Conservation (phyloP, 495 filamentous ascomycete species). For the Glonium stellatum region DNA sequence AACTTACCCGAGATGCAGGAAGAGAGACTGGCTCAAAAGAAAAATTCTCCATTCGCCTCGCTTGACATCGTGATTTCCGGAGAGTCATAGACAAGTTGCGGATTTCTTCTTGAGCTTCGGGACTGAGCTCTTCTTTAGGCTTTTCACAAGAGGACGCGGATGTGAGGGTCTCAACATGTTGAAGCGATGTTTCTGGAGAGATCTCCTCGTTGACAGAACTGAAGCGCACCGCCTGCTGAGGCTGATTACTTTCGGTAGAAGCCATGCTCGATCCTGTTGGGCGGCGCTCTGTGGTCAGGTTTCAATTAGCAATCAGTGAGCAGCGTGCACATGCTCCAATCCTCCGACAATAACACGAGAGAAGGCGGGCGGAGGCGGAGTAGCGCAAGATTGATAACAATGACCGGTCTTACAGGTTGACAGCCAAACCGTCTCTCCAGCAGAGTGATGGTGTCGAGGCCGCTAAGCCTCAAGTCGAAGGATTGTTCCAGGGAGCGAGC, state of each 20-base stretch:
- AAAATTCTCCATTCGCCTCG: slow-evolving; percentile 74
- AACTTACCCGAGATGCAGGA: slow-evolving; percentile 77
- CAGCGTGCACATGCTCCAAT: too few species aligned
- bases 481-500: not conserved
- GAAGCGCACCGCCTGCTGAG: slow-evolving; percentile 60
- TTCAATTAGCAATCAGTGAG: not conserved
- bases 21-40: slow-evolving; percentile 81
- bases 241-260: slow-evolving; percentile 5
- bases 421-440: not conserved
- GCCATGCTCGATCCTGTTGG: slow-evolving; percentile 9
- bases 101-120: slow-evolving; percentile 57
- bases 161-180: slow-evolving; percentile 33
- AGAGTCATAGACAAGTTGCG: slow-evolving; percentile 64
- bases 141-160: slow-evolving; percentile 33
- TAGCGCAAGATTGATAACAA: not conserved
- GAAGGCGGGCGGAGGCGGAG: not conserved
- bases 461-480: not conserved
- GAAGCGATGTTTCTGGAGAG: slow-evolving; percentile 44
- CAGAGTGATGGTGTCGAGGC: not conserved
- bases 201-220: slow-evolving; percentile 75
- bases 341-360: not conserved
- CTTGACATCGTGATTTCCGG: slow-evolving; percentile 67
- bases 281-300: slow-evolving; percentile 1
- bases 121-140: slow-evolving; percentile 36
- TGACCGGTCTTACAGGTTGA: not conserved